A percentile compares a stretch with the other conserved stretches of the same genome.
phyloP scores from a whole-genome alignment of 73 alveolate species.

The Uronychia setigera region DNA sequence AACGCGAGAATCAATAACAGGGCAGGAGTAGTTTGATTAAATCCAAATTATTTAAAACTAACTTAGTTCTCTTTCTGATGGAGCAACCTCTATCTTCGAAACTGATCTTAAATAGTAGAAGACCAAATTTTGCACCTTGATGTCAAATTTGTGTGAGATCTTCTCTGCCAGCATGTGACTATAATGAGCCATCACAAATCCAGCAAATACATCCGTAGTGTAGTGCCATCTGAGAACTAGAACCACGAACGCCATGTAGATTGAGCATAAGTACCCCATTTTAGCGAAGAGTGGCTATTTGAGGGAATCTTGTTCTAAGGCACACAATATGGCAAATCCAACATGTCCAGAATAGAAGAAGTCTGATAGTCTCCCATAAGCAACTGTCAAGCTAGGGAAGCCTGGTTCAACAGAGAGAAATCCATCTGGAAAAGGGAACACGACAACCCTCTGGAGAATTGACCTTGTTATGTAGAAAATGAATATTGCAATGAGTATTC shows the following conservation, averaged over 20 bases:
- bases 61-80: too few relatives aligned
- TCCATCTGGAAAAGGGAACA: constrained; percentile 52
- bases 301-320: background rate
- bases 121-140: too few relatives aligned
- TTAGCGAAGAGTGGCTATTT: background rate
- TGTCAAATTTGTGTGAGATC: too few relatives aligned
- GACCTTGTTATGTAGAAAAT: too few relatives aligned
- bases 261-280: background rate
- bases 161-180: background rate
- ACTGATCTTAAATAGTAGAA: too few relatives aligned
- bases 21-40: too few relatives aligned
- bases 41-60: too few relatives aligned
- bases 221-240: background rate
- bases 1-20: constrained; percentile 35
- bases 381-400: constrained; percentile 21
- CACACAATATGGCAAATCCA: constrained; percentile 19
- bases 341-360: constrained; percentile 53
- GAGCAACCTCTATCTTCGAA: too few relatives aligned
- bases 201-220: constrained; percentile 7
- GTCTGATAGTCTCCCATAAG: constrained; percentile 31
- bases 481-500: too few relatives aligned
- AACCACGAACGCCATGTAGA: background rate
- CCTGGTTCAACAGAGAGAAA: constrained; percentile 33
- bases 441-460: too few relatives aligned
- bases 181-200: constrained; percentile 1